Conservation (phyloP, 108 stramenopile genomes). For the Asterionellopsis glacialis region DNA sequence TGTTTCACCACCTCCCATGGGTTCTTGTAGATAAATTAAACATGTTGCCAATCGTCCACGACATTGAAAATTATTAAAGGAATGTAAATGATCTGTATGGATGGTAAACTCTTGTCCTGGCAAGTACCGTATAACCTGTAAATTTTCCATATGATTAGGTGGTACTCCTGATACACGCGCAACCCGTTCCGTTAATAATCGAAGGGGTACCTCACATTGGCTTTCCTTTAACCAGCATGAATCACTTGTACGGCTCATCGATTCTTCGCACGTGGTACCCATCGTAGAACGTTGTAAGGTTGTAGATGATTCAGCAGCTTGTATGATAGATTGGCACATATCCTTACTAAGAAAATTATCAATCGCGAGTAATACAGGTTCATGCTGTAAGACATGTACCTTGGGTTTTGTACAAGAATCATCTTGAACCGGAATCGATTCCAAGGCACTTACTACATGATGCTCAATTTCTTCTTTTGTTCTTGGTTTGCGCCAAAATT, state of each 20-base stretch:
- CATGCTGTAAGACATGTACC: conserved; percentile 6
- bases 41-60: conserved; percentile 42
- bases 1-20: conserved; percentile 32
- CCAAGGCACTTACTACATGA: neutral
- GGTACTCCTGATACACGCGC: conserved; percentile 29
- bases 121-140: conserved; percentile 42
- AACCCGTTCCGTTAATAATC: conserved; percentile 18
- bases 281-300: conserved; percentile 27
- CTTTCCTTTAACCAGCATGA: conserved; percentile 37
- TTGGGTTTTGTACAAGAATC: neutral
- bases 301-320: neutral
- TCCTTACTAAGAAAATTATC: conserved; percentile 6
- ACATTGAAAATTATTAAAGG: conserved; percentile 37
- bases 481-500: neutral
- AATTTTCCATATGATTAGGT: conserved; percentile 32
- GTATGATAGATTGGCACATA: conserved; percentile 5
- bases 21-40: conserved; percentile 29
- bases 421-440: neutral
- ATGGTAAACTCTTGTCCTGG: conserved; percentile 36
- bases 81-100: conserved; percentile 46
- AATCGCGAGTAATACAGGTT: conserved; percentile 11
- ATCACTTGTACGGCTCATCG: conserved; percentile 24
- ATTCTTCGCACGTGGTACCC: conserved; percentile 16
- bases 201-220: conserved; percentile 17
- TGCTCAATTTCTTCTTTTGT: neutral